Conservation (phyloP, 2,329 filamentous ascomycete species). For the Fusarium abutilonis region DNA sequence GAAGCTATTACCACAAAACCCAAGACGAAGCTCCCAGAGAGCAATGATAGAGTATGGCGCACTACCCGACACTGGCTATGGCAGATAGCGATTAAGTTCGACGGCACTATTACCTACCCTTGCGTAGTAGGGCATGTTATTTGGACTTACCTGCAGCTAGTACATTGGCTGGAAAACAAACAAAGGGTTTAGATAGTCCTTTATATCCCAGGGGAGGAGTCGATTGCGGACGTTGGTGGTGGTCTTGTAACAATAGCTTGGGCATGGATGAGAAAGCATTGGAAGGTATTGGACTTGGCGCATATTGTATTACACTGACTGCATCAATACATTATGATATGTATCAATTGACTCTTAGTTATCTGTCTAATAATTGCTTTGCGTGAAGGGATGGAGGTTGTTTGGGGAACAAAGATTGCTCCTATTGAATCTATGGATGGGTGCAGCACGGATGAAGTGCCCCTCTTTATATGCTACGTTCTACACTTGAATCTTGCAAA, state of each 20-base stretch:
- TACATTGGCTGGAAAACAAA: slow-evolving; percentile 50
- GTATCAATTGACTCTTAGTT: slow-evolving; percentile 28
- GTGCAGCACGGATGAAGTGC: slow-evolving; percentile 10
- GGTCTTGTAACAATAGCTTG: slow-evolving; percentile 40
- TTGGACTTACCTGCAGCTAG: slow-evolving; percentile 38
- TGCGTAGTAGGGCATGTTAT: slow-evolving; percentile 28
- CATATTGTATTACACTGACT: slow-evolving; percentile 22
- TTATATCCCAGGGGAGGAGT: slow-evolving; percentile 48
- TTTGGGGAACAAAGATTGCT: slow-evolving; percentile 18
- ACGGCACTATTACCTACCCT: slow-evolving; percentile 19
- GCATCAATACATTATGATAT: slow-evolving; percentile 22
- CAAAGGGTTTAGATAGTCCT: slow-evolving; percentile 63
- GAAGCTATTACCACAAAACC: slow-evolving; percentile 15
- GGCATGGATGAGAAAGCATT: slow-evolving; percentile 37
- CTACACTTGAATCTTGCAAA: slow-evolving; percentile 18
- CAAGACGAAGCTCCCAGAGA: slow-evolving; percentile 21
- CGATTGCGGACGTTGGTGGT: slow-evolving; percentile 28
- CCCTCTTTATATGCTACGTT: slow-evolving; percentile 36
- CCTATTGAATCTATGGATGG: not conserved
- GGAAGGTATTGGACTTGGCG: slow-evolving; percentile 23
- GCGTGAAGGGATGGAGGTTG: not conserved
- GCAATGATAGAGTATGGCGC: slow-evolving; percentile 33
- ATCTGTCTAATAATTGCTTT: not conserved
- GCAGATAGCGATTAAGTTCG: slow-evolving; percentile 10
- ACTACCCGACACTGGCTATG: slow-evolving; percentile 22